phyloP scores from a whole-genome alignment of 2,329 filamentous ascomycete genomes.

The Coniochaeta sp. region DNA sequence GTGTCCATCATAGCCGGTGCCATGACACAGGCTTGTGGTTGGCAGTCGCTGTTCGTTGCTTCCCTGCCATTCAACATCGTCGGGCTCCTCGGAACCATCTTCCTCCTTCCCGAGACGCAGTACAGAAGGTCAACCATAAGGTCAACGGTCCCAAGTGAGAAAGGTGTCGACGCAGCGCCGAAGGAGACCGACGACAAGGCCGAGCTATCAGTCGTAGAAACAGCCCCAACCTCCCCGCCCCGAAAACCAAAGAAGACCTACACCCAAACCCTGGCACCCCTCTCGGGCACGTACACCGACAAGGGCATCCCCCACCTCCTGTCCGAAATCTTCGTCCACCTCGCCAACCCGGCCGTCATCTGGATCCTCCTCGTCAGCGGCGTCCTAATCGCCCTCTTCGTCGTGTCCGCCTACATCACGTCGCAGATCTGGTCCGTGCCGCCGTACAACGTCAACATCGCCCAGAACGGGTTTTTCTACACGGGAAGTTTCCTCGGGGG shows the following conservation, averaged over 20 bases:
- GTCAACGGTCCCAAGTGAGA: neutral
- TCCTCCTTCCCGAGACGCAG: conserved; percentile 22
- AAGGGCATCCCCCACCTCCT: conserved; percentile 11
- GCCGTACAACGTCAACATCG: conserved; percentile 26
- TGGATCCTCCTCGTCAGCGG: conserved; percentile 16
- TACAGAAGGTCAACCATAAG: conserved; percentile 5
- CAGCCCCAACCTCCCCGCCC: neutral
- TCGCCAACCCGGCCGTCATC: conserved; percentile 13
- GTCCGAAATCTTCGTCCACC: conserved; percentile 11
- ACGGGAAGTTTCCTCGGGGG: conserved; percentile 31
- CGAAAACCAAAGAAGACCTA: conserved; percentile 4
- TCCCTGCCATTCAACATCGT: conserved; percentile 20
- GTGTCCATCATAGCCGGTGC: conserved; percentile 21
- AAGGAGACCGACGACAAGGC: neutral
- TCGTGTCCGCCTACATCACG: conserved; percentile 12
- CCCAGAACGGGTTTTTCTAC: conserved; percentile 33
- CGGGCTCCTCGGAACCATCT: conserved; percentile 15
- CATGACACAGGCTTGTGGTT: conserved; percentile 19
- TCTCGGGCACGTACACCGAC: conserved; percentile 7
- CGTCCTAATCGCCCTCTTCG: conserved; percentile 12
- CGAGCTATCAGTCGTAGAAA: conserved; percentile 2
- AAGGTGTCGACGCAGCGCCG: neutral
- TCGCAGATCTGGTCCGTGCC: conserved; percentile 13
- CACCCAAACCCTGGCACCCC: conserved; percentile 3
- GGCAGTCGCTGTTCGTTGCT: conserved; percentile 20